Conservation (phyloP, 768 basidiomycete species). For the Lactarius trivialis region DNA sequence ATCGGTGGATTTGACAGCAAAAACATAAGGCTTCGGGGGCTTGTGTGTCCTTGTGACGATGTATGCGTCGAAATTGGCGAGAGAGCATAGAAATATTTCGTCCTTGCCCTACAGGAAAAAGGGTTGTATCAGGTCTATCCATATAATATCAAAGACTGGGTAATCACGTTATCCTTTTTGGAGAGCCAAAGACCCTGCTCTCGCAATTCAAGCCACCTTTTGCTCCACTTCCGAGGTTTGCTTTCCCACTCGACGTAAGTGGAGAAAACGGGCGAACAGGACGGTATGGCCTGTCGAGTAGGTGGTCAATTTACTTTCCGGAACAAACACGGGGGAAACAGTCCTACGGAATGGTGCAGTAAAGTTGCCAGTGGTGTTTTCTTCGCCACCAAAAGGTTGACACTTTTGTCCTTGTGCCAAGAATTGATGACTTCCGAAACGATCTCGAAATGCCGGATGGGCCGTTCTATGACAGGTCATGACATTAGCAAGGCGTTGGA, state of each 20-base stretch:
- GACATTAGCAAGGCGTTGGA: background rate
- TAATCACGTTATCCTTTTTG: conserved; percentile 78
- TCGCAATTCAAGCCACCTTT: conserved; percentile 81
- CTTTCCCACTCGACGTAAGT: conserved; percentile 83
- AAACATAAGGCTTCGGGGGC: conserved; percentile 78
- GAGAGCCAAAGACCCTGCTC: conserved; percentile 84
- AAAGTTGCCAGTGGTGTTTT: conserved; percentile 56
- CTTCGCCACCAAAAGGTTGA: conserved; percentile 78
- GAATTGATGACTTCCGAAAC: conserved; percentile 71
- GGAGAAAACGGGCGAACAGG: conserved; percentile 36
- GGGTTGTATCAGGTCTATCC: background rate
- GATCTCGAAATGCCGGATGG: conserved; percentile 82
- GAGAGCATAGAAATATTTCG: conserved; percentile 69
- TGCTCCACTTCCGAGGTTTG: conserved; percentile 93
- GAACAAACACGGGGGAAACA: conserved; percentile 7
- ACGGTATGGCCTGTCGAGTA: conserved; percentile 44
- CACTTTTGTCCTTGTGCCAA: conserved; percentile 79
- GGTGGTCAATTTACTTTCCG: conserved; percentile 16
- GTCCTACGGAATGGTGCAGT: conserved; percentile 54
- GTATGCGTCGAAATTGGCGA: conserved; percentile 88
- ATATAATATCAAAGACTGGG: background rate
- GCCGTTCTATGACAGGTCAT: conserved; percentile 57
- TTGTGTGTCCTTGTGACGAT: conserved; percentile 68
- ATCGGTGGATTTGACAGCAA: conserved; percentile 85
- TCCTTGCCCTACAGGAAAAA: conserved; percentile 66